phyloP scores from a whole-genome alignment of 208 protist species.

The Wallacemonas sp. region DNA sequence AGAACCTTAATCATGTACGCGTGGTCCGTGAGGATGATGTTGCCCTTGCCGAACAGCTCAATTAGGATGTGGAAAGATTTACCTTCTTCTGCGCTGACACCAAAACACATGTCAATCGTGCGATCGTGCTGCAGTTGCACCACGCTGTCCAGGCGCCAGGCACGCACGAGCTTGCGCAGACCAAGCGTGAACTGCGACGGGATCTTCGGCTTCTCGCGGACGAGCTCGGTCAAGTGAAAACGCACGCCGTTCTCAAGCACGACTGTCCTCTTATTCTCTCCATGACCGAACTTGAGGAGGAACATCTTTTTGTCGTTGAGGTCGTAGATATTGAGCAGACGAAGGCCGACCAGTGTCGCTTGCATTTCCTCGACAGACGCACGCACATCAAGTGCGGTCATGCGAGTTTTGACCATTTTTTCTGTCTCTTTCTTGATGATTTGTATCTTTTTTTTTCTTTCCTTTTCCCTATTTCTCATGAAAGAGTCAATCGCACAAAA shows the following conservation, averaged over 20 bases:
- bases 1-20: constrained; percentile 94
- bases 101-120: constrained; percentile 96
- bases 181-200: constrained; percentile 93
- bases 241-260: constrained; percentile 94
- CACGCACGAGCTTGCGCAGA: constrained; percentile 96
- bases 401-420: constrained; percentile 89
- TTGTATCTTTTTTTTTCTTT: background rate
- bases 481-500: too few relatives aligned
- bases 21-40: constrained; percentile 95
- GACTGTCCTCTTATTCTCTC: constrained; percentile 88
- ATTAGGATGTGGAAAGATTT: constrained; percentile 83
- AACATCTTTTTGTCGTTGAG: constrained; percentile 87
- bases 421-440: background rate
- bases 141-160: constrained; percentile 91
- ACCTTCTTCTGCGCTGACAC: constrained; percentile 53
- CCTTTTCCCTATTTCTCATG: background rate
- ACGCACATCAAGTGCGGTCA: constrained; percentile 93
- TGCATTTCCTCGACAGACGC: constrained; percentile 90
- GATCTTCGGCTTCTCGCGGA: constrained; percentile 90
- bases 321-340: constrained; percentile 96
- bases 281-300: constrained; percentile 93
- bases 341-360: constrained; percentile 75
- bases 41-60: constrained; percentile 94
- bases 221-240: constrained; percentile 91
- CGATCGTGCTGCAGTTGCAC: constrained; percentile 95